Percentiles rank a stretch among this genome's conserved stretches.
These are phyloP conservation scores for Solanum chaucha DNA, from an alignment of 257 asterid genomes.

Conservation along the genomic window DNA sequence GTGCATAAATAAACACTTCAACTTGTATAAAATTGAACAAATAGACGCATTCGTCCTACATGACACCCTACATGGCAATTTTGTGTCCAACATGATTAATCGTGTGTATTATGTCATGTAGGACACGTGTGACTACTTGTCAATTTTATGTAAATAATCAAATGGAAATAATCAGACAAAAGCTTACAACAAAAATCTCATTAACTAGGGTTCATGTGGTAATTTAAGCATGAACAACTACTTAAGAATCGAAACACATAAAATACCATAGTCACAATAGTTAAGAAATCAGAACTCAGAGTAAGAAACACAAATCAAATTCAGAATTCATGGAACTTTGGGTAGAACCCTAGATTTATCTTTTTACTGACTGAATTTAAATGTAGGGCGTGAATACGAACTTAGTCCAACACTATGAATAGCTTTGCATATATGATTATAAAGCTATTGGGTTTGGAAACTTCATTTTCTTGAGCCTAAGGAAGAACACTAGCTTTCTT, in stretches of 20 bases:
- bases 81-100: not conserved
- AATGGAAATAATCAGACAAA: not conserved
- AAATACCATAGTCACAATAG: not conserved
- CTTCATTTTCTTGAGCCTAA: not conserved
- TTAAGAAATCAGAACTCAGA: no score
- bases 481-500: not conserved
- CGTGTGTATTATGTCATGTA: not conserved
- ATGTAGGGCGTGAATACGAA: fast-evolving
- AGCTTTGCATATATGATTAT: no score
- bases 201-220: not conserved
- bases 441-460: not conserved
- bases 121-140: not conserved
- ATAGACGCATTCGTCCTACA: not conserved
- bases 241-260: no score
- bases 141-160: no score
- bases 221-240: no score
- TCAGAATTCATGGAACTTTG: not conserved
- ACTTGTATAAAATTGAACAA: no score
- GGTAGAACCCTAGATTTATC: not conserved
- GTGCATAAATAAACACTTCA: not conserved
- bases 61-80: not conserved
- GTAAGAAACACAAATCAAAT: not conserved
- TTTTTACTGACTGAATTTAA: no score
- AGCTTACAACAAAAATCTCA: not conserved
- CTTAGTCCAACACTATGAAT: not conserved